A percentile compares a stretch with the other conserved stretches of the same genome.
These are phyloP conservation scores for Xylaria sp. DNA, from an alignment of 2,329 filamentous ascomycete species.

Conservation along the genomic window DNA sequence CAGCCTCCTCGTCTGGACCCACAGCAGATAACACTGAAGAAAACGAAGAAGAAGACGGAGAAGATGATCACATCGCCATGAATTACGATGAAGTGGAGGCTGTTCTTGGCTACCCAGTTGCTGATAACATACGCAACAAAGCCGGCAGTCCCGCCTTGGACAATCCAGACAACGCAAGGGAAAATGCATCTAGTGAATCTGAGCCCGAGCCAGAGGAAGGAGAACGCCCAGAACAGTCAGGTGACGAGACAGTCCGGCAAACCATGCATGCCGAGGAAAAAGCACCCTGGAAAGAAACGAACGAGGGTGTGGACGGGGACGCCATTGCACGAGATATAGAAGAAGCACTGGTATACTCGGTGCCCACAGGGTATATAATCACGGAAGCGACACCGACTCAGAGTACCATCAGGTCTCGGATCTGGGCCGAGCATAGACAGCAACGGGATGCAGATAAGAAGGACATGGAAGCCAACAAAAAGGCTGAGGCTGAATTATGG, in stretches of 20 bases:
- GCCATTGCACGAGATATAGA: conserved; percentile 22
- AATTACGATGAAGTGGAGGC: conserved; percentile 42
- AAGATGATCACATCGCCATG: conserved; percentile 28
- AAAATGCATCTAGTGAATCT: conserved; percentile 6
- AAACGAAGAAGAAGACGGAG: conserved; percentile 19
- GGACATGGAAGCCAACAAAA: conserved; percentile 19
- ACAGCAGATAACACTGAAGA: conserved; percentile 14
- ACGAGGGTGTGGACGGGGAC: conserved; percentile 8
- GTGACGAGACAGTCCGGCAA: conserved; percentile 13
- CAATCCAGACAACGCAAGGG: background rate
- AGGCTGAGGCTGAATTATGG: conserved; percentile 28
- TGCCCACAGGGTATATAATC: conserved; percentile 8
- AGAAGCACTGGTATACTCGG: conserved; percentile 26
- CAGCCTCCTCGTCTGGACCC: background rate
- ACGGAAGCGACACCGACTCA: conserved; percentile 14
- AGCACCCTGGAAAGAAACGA: conserved; percentile 27
- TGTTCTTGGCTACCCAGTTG: conserved; percentile 29
- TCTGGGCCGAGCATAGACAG: conserved; percentile 26
- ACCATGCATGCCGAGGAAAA: background rate
- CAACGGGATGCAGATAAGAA: conserved; percentile 24
- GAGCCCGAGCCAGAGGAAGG: conserved; percentile 10
- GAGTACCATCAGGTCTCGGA: conserved; percentile 18
- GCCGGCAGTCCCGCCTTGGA: background rate
- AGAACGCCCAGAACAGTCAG: background rate
- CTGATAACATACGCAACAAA: background rate